Evolutionary conservation across 768 basidiomycete species (phyloP).

Genomic region (Asterophora lycoperdoides): DNA sequence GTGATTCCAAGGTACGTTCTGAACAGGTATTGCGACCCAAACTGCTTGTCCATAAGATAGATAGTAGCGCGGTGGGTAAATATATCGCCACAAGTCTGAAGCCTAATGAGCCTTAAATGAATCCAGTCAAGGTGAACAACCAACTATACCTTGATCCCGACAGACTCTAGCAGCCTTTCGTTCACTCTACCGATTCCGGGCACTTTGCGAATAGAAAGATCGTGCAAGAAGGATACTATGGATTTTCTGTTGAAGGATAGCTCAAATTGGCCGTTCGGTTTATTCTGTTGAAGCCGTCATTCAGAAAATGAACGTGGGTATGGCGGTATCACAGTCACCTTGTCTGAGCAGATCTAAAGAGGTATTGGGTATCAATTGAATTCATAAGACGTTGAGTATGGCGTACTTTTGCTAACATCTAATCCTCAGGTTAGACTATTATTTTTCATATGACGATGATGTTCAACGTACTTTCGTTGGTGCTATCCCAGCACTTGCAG

Average conservation of each 20-base stretch:
- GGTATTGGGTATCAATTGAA: neutral
- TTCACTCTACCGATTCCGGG: slow-evolving; percentile 90
- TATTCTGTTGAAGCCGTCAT: slow-evolving; percentile 53
- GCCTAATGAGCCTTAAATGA: neutral
- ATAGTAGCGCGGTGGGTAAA: slow-evolving; percentile 68
- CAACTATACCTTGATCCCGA: slow-evolving; percentile 84
- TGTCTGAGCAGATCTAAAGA: slow-evolving; percentile 85
- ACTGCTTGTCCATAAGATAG: slow-evolving; percentile 82
- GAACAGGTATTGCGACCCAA: slow-evolving; percentile 73
- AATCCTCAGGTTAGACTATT: slow-evolving; percentile 3
- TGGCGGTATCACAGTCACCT: slow-evolving; percentile 35
- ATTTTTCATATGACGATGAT: slow-evolving; percentile 2
- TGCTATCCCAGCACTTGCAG: slow-evolving; percentile 93
- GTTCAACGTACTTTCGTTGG: slow-evolving; percentile 74
- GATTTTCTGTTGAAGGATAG: slow-evolving; percentile 60
- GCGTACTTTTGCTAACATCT: slow-evolving; percentile 90
- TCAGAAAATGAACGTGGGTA: slow-evolving; percentile 2
- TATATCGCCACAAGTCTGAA: slow-evolving; percentile 87
- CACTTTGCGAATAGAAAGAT: slow-evolving; percentile 81
- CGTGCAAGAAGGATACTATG: slow-evolving; percentile 73
- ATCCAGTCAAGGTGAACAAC: too few species aligned
- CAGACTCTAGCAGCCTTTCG: slow-evolving; percentile 80
- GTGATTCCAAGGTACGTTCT: slow-evolving; percentile 82
- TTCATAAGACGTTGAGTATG: neutral
- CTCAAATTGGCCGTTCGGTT: slow-evolving; percentile 89